Conservation (phyloP, 768 basidiomycete species). For the Lentinula boryana region DNA sequence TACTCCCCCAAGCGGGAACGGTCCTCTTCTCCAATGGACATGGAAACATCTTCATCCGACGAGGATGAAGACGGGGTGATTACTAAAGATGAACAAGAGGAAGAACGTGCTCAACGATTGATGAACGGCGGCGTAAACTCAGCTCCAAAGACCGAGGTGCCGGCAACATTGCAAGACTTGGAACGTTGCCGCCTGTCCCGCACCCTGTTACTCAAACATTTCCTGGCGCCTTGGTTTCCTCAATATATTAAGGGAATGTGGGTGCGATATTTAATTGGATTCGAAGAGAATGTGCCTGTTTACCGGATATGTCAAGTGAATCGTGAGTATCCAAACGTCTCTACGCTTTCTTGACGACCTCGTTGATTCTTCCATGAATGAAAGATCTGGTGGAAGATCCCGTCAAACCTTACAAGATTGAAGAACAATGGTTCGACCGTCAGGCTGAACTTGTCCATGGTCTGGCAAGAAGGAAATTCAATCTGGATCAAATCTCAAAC, state of each 20-base stretch:
- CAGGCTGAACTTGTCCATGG: conserved; percentile 76
- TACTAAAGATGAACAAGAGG: conserved; percentile 66
- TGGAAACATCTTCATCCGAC: conserved; percentile 83
- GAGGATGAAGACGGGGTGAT: conserved; percentile 82
- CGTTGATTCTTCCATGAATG: conserved; percentile 22
- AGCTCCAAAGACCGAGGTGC: conserved; percentile 38
- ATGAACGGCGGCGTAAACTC: conserved; percentile 28
- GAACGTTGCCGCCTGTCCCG: conserved; percentile 60
- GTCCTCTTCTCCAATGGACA: conserved; percentile 79
- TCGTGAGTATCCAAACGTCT: conserved; percentile 42
- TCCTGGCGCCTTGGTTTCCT: conserved; percentile 78
- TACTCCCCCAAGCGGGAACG: conserved; percentile 64
- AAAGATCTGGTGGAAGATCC: conserved; percentile 33
- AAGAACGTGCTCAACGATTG: conserved; percentile 54
- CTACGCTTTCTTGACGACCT: not conserved
- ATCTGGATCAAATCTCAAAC: conserved; percentile 89
- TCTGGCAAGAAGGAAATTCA: conserved; percentile 49
- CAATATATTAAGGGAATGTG: conserved; percentile 80
- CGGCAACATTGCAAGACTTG: conserved; percentile 52
- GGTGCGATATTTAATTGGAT: conserved; percentile 80
- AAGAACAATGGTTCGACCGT: conserved; percentile 59
- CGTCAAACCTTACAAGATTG: conserved; percentile 66
- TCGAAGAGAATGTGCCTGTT: conserved; percentile 47
- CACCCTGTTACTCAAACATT: conserved; percentile 64
- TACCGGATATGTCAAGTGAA: conserved; percentile 82